Conservation (phyloP, 148 eudicot genomes). For the Camellia lanceoleosa region DNA sequence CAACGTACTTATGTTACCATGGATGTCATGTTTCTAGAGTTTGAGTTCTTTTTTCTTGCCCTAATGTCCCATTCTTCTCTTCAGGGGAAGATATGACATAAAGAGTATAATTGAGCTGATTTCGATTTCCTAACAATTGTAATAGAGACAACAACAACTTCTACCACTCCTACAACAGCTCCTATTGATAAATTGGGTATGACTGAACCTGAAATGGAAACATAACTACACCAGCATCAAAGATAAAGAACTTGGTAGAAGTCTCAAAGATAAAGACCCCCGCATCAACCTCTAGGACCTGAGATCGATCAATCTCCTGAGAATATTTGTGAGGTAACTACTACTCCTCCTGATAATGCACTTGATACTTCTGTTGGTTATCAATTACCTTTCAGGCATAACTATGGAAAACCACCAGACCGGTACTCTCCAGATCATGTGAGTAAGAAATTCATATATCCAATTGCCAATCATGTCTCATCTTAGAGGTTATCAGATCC, state of each 20-base stretch:
- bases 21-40: constrained; percentile 1
- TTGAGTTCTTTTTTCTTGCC: not conserved
- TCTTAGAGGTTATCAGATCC: not conserved
- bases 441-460: no score
- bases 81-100: not conserved
- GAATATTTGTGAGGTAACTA: not conserved
- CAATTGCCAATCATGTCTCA: constrained; percentile 1
- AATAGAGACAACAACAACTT: no score
- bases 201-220: no score
- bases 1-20: not conserved
- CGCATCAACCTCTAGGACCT: not conserved
- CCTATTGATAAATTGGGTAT: no score
- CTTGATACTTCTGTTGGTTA: not conserved
- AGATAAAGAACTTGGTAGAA: no score
- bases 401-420: no score
- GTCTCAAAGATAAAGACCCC: no score
- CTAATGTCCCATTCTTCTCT: not conserved
- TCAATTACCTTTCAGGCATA: no score
- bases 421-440: no score
- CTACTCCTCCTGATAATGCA: not conserved
- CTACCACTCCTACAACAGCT: no score
- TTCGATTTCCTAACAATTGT: no score
- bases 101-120: not conserved
- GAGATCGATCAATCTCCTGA: not conserved
- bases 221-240: no score